phyloP scores from a whole-genome alignment of 306 rosid genomes.

The apple (Malus domestica) region DNA sequence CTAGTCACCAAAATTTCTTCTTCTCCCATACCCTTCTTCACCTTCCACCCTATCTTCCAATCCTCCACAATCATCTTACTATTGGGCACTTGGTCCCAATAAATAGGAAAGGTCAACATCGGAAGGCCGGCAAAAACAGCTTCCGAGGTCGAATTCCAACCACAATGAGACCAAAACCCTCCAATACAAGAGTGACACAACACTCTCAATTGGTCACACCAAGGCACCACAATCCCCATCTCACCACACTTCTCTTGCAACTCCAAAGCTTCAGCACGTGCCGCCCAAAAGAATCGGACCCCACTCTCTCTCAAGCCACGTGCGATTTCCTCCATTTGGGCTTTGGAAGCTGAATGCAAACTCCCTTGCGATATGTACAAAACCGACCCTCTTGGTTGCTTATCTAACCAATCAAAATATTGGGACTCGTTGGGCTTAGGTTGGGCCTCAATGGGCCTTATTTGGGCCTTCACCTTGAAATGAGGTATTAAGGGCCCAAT shows the following conservation, averaged over 20 bases:
- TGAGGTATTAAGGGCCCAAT: constrained; percentile 44
- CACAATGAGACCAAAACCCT: constrained; percentile 21
- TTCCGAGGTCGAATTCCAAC: constrained; percentile 17
- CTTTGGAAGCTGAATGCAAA: constrained; percentile 31
- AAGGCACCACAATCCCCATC: constrained; percentile 13
- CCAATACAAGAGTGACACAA: constrained; percentile 18
- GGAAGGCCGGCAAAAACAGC: constrained; percentile 2
- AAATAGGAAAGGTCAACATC: constrained; percentile 16
- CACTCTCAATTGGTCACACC: constrained; percentile 23
- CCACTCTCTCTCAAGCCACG: constrained; percentile 28
- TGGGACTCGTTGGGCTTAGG: not conserved
- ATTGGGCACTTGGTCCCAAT: constrained; percentile 9
- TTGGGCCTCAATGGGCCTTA: not conserved
- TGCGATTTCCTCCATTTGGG: constrained; percentile 45
- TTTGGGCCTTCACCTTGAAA: not conserved
- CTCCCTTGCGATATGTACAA: constrained; percentile 51
- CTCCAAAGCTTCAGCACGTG: constrained; percentile 34
- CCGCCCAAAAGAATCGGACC: constrained; percentile 39
- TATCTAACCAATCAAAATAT: constrained; percentile 32
- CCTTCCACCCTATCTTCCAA: constrained; percentile 12
- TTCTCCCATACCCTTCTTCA: not conserved
- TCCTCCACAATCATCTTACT: constrained; percentile 15
- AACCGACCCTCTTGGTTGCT: constrained; percentile 34
- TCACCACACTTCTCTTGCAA: constrained; percentile 15
- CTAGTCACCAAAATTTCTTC: constrained; percentile 6